These are phyloP conservation scores for Apiospora kogelbergensis DNA, from an alignment of 2,329 filamentous ascomycete genomes.

Conservation along the genomic window DNA sequence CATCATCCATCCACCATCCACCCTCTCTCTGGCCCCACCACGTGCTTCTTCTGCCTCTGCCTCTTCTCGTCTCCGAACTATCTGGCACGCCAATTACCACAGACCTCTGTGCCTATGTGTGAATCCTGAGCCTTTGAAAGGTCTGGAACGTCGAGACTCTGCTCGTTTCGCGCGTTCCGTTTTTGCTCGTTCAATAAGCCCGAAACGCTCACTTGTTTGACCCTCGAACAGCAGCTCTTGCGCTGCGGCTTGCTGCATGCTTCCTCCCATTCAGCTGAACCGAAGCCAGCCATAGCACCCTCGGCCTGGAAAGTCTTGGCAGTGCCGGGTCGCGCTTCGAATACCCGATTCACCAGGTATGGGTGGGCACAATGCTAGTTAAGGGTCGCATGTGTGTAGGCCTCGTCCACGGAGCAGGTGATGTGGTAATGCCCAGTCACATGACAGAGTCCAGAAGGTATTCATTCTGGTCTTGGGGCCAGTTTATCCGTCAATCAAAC, in stretches of 20 bases:
- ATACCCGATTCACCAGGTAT: neutral
- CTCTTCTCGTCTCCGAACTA: neutral
- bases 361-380: neutral
- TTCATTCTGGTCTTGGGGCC: neutral
- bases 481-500: constrained; percentile 8
- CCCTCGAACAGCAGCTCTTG: neutral
- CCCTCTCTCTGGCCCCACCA: neutral
- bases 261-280: neutral
- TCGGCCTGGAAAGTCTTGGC: neutral
- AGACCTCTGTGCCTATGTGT: neutral
- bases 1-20: neutral
- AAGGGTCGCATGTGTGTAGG: neutral
- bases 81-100: neutral
- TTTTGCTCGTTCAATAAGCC: neutral
- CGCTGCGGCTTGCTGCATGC: neutral
- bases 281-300: neutral
- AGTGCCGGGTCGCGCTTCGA: neutral
- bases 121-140: neutral
- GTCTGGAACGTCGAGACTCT: neutral
- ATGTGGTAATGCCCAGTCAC: neutral
- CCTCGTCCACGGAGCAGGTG: neutral
- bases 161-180: neutral
- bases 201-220: neutral
- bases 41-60: neutral
- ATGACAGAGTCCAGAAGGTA: neutral